Percentiles rank a stretch among this genome's conserved stretches.
Conservation (phyloP, 73 alveolate genomes). For the Tetrahymena thermophila region DNA sequence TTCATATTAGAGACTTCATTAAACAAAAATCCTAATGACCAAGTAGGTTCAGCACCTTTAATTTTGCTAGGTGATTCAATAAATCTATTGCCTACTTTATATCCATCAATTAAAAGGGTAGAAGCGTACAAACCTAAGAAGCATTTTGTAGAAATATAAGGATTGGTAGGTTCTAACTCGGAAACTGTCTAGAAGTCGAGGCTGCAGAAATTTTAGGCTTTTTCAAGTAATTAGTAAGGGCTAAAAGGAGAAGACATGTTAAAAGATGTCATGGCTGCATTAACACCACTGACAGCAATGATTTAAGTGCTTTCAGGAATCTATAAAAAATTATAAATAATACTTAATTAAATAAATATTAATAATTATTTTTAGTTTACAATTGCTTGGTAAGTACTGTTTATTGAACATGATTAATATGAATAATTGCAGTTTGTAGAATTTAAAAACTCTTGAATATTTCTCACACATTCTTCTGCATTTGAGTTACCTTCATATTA, state of each 20-base stretch:
- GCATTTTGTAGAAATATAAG: not conserved
- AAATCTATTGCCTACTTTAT: not conserved
- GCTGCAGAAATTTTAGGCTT: not conserved
- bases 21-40: conserved; percentile 38
- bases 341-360: not conserved
- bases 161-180: not conserved
- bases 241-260: not conserved
- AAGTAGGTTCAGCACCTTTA: conserved; percentile 21
- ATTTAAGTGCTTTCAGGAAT: not conserved
- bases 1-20: conserved; percentile 5
- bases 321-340: not conserved
- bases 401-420: not conserved
- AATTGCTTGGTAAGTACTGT: not conserved
- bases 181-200: not conserved
- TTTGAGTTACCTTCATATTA: not conserved
- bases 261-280: not conserved
- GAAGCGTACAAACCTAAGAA: conserved; percentile 18
- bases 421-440: not conserved
- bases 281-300: not conserved
- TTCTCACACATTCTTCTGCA: not conserved
- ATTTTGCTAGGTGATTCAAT: conserved; percentile 9
- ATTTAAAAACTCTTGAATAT: not conserved
- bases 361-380: not conserved
- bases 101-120: conserved; percentile 11
- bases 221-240: not conserved